Evolutionary conservation across 2,329 filamentous ascomycete genomes (phyloP).

Genomic region (Fusarium floridanum): DNA sequence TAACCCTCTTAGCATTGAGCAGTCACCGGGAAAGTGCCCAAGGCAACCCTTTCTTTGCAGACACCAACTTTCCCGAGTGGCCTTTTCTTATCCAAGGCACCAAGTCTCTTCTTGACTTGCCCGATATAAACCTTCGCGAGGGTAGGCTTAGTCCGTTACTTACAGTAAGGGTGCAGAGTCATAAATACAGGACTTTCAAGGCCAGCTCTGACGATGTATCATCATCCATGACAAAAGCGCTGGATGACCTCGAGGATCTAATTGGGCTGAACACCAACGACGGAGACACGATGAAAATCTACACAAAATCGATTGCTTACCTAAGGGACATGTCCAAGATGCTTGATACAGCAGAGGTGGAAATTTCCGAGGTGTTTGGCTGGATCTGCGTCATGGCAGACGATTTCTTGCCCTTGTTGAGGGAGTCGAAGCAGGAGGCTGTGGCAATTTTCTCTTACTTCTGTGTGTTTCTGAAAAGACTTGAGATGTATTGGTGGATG

Average conservation of each 20-base stretch:
- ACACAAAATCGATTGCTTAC: background rate
- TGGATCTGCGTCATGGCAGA: background rate
- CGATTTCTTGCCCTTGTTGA: background rate
- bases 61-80: background rate
- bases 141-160: background rate
- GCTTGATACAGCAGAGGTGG: background rate
- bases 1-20: background rate
- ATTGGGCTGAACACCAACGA: accelerated
- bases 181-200: background rate
- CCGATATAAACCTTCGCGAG: background rate
- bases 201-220: background rate
- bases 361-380: background rate
- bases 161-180: background rate
- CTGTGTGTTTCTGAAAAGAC: background rate
- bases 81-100: background rate
- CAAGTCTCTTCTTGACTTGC: background rate
- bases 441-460: background rate
- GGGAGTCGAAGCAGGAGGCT: background rate
- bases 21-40: background rate
- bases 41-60: background rate
- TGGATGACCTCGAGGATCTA: background rate
- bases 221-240: background rate
- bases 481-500: background rate
- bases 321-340: background rate
- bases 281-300: background rate